Evolutionary conservation across 805 yeast genomes (phyloP), one percentile per base, ranked within the genome.

Genomic region (Torulaspora microellipsoides): DNA sequence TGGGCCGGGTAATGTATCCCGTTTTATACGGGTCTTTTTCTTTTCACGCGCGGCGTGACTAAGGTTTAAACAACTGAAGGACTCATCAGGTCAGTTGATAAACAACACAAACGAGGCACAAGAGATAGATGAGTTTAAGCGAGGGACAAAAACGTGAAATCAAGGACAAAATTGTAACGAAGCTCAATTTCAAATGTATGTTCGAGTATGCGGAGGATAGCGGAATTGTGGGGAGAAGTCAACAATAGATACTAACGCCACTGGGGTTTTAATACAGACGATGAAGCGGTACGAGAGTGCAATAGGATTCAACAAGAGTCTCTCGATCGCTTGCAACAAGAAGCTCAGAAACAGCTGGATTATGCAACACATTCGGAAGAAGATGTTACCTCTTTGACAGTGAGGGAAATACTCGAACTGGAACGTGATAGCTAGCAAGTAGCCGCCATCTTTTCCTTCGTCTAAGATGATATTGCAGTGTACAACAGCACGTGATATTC

Each of bases 161-260:
- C 28, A 54, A 48, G 41, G 27, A 27, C 14, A 42, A 46, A 15
- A 43, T 54, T 9, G 15, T 54, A 5, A 35, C 37, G 13, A 41
- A 35, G 13, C 36, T 54, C 37, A 48, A 47, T 27, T 43, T 39
- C 15, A 49, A 42, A 27, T 43, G 59, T 55, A 53, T 51, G 59
- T 48, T 33, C n/a, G 25, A 20, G 25, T 6, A 8, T 20, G 25
- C 25, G 7, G 6, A 12, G 4, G 20, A 17, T 5, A 17, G 20
- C 20, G 3, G 20, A 5, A 17, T 5, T 17, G 25, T 3, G 25
- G 25, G 2, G 25, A 20, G 25, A 20, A 20, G 2, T 20, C 25
- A 20, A 20, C 20, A 3, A 17, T 17, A 17, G 20, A n/a, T 27
- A 38, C 43, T 42, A 42, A 46, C 46, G 23, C n/a, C 9, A 11